Base-by-base conservation (phyloP, 257 asterid genomes). In the Ligustrum vulgare region DNA sequence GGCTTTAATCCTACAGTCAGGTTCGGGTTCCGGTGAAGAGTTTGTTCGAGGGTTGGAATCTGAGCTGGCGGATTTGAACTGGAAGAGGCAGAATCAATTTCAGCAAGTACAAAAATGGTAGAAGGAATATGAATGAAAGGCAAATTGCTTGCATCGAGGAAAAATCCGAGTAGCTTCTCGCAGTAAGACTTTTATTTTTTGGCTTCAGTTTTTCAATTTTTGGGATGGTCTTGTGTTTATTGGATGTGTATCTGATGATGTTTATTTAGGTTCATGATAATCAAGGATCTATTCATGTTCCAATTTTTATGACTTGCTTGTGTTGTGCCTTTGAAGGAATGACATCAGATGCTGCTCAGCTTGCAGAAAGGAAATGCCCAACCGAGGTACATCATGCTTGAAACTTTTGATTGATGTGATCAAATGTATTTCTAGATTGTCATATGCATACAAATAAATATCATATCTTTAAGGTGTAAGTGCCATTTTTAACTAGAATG, bases 301-400 rank as follows among this genome's bases (percentile, higher is more conserved):
- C 34, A 51, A 71, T 81, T 81, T 72, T 20, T 74, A 69, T 88
- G 32, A 87, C 72, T 41, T 75, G 60, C 72, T 64, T 49, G 18
- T 77, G 13, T 66, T 75, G 76, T 79, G 54, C 41, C 70, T 76
- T 68, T 83, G 77, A 82, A 94, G 99, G 99, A 54, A 98, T 95
- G 77, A 90, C 98, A 69, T 95, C 99, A 31, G 99, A 95, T 73
- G 98, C 99, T 79, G 97, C 98, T 75, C 96, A 93, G 78, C 98
- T 95, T 87, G 99, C 99, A 69, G 98, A 95, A 75, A 90, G 91
- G 60, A 90, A 91, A 74, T 95, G 98, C 86, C 80, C 78, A 10
- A 93, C 99, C 32, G 93, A 90, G 88, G 98, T 91, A 81, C 66
- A 79, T 67, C 58, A 62, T 77, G 62, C n/a, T 10, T 20, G 41